These are phyloP conservation scores for Fomitopsis serialis DNA, from an alignment of 768 basidiomycete genomes.

Conservation along the genomic window DNA sequence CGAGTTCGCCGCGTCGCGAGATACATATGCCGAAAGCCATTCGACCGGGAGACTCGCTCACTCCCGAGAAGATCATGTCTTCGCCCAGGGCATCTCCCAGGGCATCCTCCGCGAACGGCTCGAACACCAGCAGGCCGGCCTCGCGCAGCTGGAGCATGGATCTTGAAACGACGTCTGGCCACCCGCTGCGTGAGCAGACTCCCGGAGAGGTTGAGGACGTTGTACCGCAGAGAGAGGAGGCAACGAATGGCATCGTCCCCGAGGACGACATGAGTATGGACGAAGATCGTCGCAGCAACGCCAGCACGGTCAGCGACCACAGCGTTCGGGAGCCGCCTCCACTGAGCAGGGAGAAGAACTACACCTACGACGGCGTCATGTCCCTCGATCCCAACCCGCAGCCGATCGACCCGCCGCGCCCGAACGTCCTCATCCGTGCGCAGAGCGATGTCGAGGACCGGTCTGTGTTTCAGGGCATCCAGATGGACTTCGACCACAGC, in stretches of 20 bases:
- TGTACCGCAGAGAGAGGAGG: not conserved
- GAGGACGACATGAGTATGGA: too few relatives aligned
- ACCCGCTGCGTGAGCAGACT: too few relatives aligned
- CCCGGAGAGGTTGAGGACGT: not conserved
- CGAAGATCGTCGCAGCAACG: not conserved
- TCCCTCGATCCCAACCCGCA: conserved; percentile 28
- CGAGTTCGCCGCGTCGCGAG: not conserved
- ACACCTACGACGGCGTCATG: conserved; percentile 28
- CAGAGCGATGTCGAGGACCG: conserved; percentile 14
- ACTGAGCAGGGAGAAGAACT: conserved; percentile 16
- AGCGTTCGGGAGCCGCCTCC: conserved; percentile 1
- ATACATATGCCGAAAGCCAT: not conserved
- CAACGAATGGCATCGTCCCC: not conserved
- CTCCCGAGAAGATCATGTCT: not conserved
- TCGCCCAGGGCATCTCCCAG: not conserved
- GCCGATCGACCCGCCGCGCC: conserved; percentile 28
- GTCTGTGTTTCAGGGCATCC: conserved; percentile 17
- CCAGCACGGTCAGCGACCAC: not conserved
- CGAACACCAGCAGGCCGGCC: not conserved
- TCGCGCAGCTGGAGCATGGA: too few relatives aligned
- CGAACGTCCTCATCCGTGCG: conserved; percentile 19
- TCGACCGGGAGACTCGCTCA: not conserved
- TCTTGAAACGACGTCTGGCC: too few relatives aligned
- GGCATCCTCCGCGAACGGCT: not conserved
- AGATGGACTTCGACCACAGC: conserved; percentile 18